Evolutionary conservation across 345 rosid species (phyloP), one percentile per base, ranked within the genome.

Genomic region (Salix arbutifolia): DNA sequence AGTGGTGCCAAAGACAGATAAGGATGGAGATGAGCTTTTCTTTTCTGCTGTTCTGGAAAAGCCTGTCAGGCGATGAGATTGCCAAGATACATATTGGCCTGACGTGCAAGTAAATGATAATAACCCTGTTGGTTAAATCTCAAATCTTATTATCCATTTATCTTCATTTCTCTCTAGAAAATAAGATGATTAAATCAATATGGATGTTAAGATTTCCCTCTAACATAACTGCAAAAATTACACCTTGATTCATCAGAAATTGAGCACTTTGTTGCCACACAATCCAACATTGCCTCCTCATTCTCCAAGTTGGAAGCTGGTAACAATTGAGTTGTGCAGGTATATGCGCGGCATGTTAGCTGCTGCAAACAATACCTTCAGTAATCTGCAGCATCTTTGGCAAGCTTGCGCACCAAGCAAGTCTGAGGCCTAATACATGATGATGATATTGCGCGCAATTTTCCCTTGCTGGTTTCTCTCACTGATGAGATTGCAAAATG

Each of bases 11-110:
- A 90, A 88, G 81, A 87, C 79, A 0, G 90, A 87, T 69, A 88
- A 82, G 84, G 26, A 70, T 8, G 84, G 60, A 44, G 85, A 84
- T 40, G 89, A 88, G 76, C 69, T 81, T 37, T 90, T 80, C 87
- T 79, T 90, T 75, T 88, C 88, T 67, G 94, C 89, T 69, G 86
- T 86, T 71, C 78, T 87, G 21, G 94, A 90, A 77, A 87, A 87
- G 77, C 90, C 89, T 66, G 30, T 74, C n/a, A 65, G 89, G 74
- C 58, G 66, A 60, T 82, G 67, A 74, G 74, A 40, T 70, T 33
- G 19, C 35, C 31, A 9, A 38, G 50, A 44, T 44, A 44, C 4
- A 13, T 44, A 3, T 9, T 13, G 50, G 14, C 50, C 50, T 44
- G 3, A 0, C 4, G 50, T 46, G 50, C 4, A 12, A 13, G 50